Base-by-base conservation (phyloP, 352 stramenopile species). In the Phytophthora nicotianae region DNA sequence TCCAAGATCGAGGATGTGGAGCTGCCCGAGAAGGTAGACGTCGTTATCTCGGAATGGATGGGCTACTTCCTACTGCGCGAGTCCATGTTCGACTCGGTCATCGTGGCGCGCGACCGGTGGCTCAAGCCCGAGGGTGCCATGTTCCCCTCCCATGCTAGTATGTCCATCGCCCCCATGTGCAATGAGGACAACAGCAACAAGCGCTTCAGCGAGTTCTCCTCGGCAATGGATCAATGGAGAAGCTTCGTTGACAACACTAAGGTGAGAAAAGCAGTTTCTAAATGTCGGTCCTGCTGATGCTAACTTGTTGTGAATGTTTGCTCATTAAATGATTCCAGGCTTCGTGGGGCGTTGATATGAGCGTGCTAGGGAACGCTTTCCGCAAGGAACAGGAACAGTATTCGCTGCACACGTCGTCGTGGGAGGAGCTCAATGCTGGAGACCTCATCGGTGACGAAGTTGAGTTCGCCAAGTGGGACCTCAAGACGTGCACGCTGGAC, bases 11-110 rank as follows among this genome's bases (percentile, higher is more conserved):
- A 99, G 77, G 96, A 99, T 52, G 89, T 99, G 17, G 71, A 98
- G 60, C 82, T 99, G 2, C 96, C 97, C 0, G 95, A 99, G 71
- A 97, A 98, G 66, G 98, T 99, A 26, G 98, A 99, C 74, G 98
- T 99, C 58, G 99, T 99, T 53, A 97, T 99, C 55, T 99, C 95
- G 11, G 97, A 99, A 81, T 99, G 97, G 95, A 99, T 99, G 98
- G 88, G 88, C 55, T 99, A 99, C 81, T 99, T 99, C 55, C 77
- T 99, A 17, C 76, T 99, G 45, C 89, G 98, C 43, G 98, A 99
- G 80, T 98, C 88, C 51, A 99, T 99, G 98, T 89, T 99, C 37
- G 97, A 99, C 83, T 98, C 91, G 57, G 88, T 99, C 32, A 88
- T 99, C 23, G 78, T 97, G 20, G 98, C 96, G 5, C 83, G 98